Percentiles rank a stretch among this genome's conserved stretches.
These are phyloP conservation scores for Beauveria brongniartii DNA, from an alignment of 2,329 filamentous ascomycete species.

Conservation along the genomic window DNA sequence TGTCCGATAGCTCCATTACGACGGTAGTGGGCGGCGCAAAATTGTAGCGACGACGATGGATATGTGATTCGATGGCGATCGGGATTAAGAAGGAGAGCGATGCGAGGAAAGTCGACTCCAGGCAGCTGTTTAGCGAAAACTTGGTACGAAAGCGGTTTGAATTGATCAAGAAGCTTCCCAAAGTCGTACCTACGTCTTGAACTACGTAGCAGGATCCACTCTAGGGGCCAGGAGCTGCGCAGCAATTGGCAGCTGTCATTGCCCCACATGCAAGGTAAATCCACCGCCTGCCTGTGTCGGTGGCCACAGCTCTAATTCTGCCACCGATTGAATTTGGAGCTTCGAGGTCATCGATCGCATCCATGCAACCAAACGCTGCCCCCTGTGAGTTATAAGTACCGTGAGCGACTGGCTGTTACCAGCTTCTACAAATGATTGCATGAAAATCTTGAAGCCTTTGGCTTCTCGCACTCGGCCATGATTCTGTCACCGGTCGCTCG, in stretches of 20 bases:
- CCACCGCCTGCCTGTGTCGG: constrained; percentile 7
- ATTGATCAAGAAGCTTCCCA: neutral
- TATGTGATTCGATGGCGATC: neutral
- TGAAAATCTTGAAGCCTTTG: neutral
- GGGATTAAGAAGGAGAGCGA: neutral
- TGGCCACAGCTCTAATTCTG: neutral
- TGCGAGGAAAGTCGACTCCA: neutral
- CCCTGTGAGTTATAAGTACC: neutral
- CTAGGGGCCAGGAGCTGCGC: neutral
- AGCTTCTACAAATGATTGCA: neutral
- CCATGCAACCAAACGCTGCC: neutral
- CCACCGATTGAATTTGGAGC: neutral
- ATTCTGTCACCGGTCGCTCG: neutral
- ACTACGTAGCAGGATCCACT: constrained; percentile 9
- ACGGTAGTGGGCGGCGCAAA: constrained; percentile 6
- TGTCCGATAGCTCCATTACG: constrained; percentile 78
- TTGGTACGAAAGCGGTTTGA: neutral
- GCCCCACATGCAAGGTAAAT: neutral
- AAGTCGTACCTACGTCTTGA: neutral
- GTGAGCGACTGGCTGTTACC: neutral
- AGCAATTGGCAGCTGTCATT: neutral
- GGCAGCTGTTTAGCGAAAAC: constrained; percentile 1
- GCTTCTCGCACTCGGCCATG: neutral
- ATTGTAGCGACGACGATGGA: neutral
- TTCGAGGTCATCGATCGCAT: neutral